These are phyloP conservation scores for Penicillium fuscoglaucum DNA, from an alignment of 2,329 filamentous ascomycete genomes.

Conservation along the genomic window DNA sequence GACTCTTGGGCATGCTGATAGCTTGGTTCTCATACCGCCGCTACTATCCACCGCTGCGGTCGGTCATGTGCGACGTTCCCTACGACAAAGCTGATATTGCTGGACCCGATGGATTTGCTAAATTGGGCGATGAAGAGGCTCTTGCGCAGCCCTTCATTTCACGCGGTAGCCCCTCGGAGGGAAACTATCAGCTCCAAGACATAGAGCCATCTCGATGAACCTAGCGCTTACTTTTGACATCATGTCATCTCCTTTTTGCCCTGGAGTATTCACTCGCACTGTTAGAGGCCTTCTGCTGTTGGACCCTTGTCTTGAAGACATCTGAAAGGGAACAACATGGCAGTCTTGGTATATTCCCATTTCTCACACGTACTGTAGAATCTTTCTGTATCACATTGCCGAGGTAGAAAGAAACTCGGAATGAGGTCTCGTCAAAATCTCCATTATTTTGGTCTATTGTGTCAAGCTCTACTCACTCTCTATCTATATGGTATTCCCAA, in stretches of 20 bases:
- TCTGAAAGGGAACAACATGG: neutral
- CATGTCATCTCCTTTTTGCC: neutral
- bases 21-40: conserved; percentile 61
- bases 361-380: neutral
- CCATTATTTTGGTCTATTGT: neutral
- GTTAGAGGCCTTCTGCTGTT: neutral
- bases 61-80: conserved; percentile 53
- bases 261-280: neutral
- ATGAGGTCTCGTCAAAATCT: neutral
- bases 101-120: conserved; percentile 31
- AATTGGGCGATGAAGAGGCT: conserved; percentile 37
- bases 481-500: neutral
- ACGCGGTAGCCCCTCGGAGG: conserved; percentile 20
- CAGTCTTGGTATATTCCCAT: neutral
- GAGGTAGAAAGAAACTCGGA: too few species aligned
- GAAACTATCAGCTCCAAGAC: conserved; percentile 29
- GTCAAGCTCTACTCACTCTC: neutral
- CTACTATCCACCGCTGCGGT: conserved; percentile 58
- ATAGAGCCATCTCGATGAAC: conserved; percentile 9
- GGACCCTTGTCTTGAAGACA: neutral
- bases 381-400: neutral
- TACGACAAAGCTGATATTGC: conserved; percentile 40
- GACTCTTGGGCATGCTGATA: conserved; percentile 54
- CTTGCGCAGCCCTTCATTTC: conserved; percentile 15
- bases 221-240: neutral